Percentiles rank a stretch among this genome's conserved stretches.
phyloP scores from a whole-genome alignment of 345 rosid species.

The Arabidopsis suecica region DNA sequence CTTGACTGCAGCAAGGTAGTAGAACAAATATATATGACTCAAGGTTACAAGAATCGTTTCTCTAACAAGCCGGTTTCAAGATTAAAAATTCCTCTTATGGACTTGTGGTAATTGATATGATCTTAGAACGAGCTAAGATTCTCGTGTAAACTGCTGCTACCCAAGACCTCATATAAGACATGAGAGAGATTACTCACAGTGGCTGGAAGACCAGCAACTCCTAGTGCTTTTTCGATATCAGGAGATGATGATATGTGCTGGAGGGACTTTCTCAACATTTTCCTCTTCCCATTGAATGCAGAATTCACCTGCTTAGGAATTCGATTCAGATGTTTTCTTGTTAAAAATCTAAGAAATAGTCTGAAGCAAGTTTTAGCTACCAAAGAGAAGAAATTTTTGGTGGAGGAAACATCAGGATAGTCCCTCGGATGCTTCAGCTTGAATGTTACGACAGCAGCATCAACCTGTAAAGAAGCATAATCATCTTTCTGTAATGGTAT shows the following conservation, averaged over 20 bases:
- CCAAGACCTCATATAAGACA: not conserved
- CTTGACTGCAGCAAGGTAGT: slow-evolving; percentile 74
- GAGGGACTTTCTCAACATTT: slow-evolving; percentile 83
- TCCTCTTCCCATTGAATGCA: slow-evolving; percentile 85
- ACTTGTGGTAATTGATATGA: not conserved
- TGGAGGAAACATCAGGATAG: slow-evolving; percentile 81
- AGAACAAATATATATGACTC: not conserved
- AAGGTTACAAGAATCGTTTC: not conserved
- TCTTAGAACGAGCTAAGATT: slow-evolving; percentile 10
- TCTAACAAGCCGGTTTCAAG: not conserved
- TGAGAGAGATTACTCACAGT: slow-evolving; percentile 55
- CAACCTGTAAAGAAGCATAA: slow-evolving; percentile 62
- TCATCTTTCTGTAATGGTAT: slow-evolving; percentile 1
- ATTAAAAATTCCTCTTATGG: not conserved
- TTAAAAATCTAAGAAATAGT: not conserved
- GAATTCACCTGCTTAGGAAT: slow-evolving; percentile 67
- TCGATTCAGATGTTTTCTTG: slow-evolving; percentile 26
- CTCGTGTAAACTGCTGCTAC: not conserved
- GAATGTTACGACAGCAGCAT: slow-evolving; percentile 89
- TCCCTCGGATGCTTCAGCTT: slow-evolving; percentile 73
- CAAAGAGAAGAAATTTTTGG: slow-evolving; percentile 88
- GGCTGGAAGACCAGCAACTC: slow-evolving; percentile 61
- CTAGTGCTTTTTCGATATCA: slow-evolving; percentile 81
- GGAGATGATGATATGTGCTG: slow-evolving; percentile 70
- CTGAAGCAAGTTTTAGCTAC: slow-evolving; percentile 46